Base-by-base conservation (phyloP, 768 basidiomycete species). In the Naematelia aurantialba region DNA sequence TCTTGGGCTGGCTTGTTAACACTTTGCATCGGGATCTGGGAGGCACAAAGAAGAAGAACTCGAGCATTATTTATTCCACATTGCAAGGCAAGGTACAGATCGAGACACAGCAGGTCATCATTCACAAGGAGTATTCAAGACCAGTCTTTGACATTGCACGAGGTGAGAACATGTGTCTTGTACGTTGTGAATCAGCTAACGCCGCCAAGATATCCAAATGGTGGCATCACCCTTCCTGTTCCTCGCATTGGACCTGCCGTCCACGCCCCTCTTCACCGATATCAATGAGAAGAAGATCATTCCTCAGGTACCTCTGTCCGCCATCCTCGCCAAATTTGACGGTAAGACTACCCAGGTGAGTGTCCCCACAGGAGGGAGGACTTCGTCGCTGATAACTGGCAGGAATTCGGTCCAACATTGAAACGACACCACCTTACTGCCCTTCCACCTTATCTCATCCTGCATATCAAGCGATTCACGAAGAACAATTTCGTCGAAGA, bases 211-310 rank as follows among this genome's bases (percentile, higher is more conserved):
- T 69, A 91, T 89, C 78, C 94, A 89, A 77, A 83, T 85, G 39
- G 80, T 83, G 21, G 82, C 83, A 52, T 91, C 93, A 3, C 96
- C 96, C 3, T 99, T 97, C 81, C 81, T 99, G 59, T 96, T 94
- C 79, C 83, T 99, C 42, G 89, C 94, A 1, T 85, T 98, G 26
- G 96, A 99, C 79, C 83, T 98, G 24, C 96, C 96, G 17, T 89
- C 96, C 0, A 92, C 92, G n/a, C 96, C 94, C 14, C 79, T 99
- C 39, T 99, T 98, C 79, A 94, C 97, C 78, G 93, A 97, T 73
- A 79, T 89, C 3, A 84, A 94, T 47, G 92, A 96, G 80, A 96
- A 96, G 80, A 97, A 98, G 76, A 98, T 99, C 75, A 96, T 98
- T 64, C 96, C 96, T 29, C 96, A 99, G 82, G 90, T 96, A 61